These are phyloP conservation scores for Pistacia integerrima DNA, from an alignment of 345 rosid species.

Conservation along the genomic window DNA sequence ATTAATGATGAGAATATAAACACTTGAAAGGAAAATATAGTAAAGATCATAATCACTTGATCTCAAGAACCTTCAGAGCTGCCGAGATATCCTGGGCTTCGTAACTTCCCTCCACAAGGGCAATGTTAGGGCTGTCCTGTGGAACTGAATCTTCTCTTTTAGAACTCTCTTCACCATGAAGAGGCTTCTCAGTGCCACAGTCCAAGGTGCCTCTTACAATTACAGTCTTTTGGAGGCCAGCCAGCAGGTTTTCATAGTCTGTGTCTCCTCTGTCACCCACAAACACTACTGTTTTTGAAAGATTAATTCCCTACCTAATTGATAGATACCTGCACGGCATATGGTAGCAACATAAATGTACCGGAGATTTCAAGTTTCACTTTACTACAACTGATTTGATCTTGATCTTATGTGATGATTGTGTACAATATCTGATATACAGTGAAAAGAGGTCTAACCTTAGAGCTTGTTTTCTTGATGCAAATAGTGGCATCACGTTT, in stretches of 20 bases:
- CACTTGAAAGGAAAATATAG: slow-evolving; percentile 14
- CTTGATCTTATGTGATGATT: background rate
- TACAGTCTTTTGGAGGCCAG: slow-evolving; percentile 73
- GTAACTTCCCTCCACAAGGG: slow-evolving; percentile 38
- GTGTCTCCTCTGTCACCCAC: slow-evolving; percentile 87
- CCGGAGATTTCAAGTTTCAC: background rate
- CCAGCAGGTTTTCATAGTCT: slow-evolving; percentile 68
- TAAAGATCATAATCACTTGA: slow-evolving; percentile 39
- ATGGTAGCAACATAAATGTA: background rate
- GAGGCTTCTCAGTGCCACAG: slow-evolving; percentile 62
- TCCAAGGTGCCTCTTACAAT: slow-evolving; percentile 59
- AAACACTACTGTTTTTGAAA: slow-evolving; percentile 58
- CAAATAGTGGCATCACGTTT: slow-evolving; percentile 63
- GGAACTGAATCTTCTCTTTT: slow-evolving; percentile 61
- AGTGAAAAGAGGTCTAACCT: background rate
- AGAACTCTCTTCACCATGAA: slow-evolving; percentile 54
- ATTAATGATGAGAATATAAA: slow-evolving; percentile 12
- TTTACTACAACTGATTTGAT: background rate
- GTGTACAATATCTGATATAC: too few relatives aligned
- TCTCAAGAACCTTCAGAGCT: slow-evolving; percentile 46
- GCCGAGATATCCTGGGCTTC: slow-evolving; percentile 51
- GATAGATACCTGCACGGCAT: slow-evolving; percentile 70
- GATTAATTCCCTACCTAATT: slow-evolving; percentile 78
- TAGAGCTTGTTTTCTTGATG: slow-evolving; percentile 40
- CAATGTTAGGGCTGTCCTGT: slow-evolving; percentile 47